Evolutionary conservation across 768 basidiomycete genomes (phyloP), one percentile per base, ranked within the genome.

Genomic region (Phanerochaete carnosa): DNA sequence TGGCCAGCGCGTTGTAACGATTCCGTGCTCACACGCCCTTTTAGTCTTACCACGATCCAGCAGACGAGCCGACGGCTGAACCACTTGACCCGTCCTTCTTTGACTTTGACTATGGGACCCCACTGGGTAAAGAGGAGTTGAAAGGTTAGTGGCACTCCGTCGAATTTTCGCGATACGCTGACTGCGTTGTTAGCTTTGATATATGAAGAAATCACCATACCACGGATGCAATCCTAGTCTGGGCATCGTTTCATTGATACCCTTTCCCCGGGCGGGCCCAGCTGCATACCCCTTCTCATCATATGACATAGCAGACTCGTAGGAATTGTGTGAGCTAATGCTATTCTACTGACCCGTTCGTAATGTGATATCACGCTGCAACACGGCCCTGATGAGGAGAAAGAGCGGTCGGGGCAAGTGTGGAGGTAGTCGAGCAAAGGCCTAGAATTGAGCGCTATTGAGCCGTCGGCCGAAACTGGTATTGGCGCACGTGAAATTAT

Each of bases 21-120:
- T 22, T 22, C 15, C 15, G 33, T 30, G 28, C 22, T 26, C 28
- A 46, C 35, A 16, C 25, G 23, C 22, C 53, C 9, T 32, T 19
- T 16, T 45, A 91, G 90, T 86, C 92, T 0, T 94, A 95, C 66
- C 94, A 95, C 63, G 95, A 96, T 68, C 84, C 89, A 6, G 83
- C 85, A 13, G 95, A 98, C 69, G 95, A 97, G 70, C 95, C 95
- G 0, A 82, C 84, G 1, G 94, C 95, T 1, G 79, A 83, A 63
- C 83, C 84, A 1, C 77, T 92, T 32, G 86, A 91, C 55, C 86
- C 92, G 0, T 83, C 83, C 1, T 93, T 92, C 74, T 94, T 94
- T 67, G 85, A 93, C 64, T 94, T 94, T 68, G 91, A 93, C 65
- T 84, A 86, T 58, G 87, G 87, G 1, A 79, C 83, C 58, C 77